Evolutionary conservation across 805 yeast species (phyloP), one percentile per base, ranked within the genome.

Genomic region (Wickerhamiella cacticola): DNA sequence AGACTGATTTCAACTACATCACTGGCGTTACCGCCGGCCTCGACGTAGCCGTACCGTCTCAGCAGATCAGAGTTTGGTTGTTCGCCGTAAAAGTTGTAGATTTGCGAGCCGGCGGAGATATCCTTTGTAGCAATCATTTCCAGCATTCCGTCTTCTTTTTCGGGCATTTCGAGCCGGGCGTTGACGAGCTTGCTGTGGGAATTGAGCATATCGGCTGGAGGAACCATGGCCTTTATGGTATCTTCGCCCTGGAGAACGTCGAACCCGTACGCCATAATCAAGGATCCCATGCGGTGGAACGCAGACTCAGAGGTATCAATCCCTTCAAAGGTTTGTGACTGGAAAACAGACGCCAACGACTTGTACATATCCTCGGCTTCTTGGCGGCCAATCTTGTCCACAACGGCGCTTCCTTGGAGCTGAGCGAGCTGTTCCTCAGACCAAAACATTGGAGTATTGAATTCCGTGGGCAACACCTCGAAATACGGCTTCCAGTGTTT

Each of bases 1-100:
- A 80, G 54, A 1, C 78, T 69, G 2, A 89, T 56, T 62, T 89
- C 97, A 6, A 80, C 95, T 57, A 83, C 81, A 61, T 89, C 97
- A 59, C 69, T 76, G 41, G 73, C 75, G 1, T 92, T 81, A 0
- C 85, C 84, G 18, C 69, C 70, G 52, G 66, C 62, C 64, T 88
- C 96, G 22, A 86, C 92, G 57, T 84, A 89, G 0, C 98, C 98
- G 56, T 89, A 89, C 49, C 95, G 73, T 57, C 98, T 74, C 48
- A 92, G 68, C 26, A 92, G 71, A 58, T 92, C 97, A n/a, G 89
- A 69, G 61, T 88, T 89, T 31, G 96, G 92, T 54, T 83, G 79
- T 40, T 87, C 92, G 1, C 95, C 94, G 61, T 92, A 89, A 0
- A 86, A 81, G 64, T 89, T 89, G 64, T 75, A 88, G 3, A 89